phyloP scores from a whole-genome alignment of 768 basidiomycete genomes.

The Mrakia hoshinonis region DNA sequence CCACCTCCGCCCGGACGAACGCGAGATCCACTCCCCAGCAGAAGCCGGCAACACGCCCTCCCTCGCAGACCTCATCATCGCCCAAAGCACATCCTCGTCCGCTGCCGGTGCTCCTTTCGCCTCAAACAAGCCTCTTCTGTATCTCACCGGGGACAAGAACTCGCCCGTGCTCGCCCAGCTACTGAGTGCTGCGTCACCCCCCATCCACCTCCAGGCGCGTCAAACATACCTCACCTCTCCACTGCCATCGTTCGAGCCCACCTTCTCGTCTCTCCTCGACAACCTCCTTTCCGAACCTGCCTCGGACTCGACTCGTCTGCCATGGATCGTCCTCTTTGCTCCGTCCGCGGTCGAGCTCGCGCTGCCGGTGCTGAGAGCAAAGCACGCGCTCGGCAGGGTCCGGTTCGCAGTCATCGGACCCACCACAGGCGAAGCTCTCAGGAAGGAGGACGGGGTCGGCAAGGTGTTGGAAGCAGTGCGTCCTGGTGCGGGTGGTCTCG shows the following conservation, averaged over 20 bases:
- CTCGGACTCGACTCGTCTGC: not conserved
- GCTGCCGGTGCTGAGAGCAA: not conserved
- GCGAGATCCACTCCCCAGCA: not conserved
- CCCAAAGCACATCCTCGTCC: not conserved
- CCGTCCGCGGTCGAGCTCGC: constrained; percentile 20
- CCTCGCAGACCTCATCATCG: constrained; percentile 16
- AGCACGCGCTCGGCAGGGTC: not conserved
- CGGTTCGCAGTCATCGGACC: constrained; percentile 24
- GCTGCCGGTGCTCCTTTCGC: not conserved
- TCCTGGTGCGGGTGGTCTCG: constrained; percentile 16
- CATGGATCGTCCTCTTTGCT: constrained; percentile 22
- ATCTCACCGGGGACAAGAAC: constrained; percentile 82
- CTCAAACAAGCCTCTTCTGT: constrained; percentile 46
- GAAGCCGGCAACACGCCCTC: constrained; percentile 27
- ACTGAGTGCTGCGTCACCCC: not conserved
- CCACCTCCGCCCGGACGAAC: not conserved
- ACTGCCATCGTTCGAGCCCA: not conserved
- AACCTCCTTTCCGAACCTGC: not conserved
- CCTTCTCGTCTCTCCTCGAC: constrained; percentile 1
- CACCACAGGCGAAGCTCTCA: constrained; percentile 13
- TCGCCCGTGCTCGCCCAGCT: constrained; percentile 12
- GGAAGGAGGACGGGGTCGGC: not conserved
- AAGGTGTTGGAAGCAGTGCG: not conserved
- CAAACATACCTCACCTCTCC: constrained; percentile 18
- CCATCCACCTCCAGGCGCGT: not conserved